Base-by-base conservation (phyloP, 805 yeast genomes). In the Cyberlindnera suaveolens region DNA sequence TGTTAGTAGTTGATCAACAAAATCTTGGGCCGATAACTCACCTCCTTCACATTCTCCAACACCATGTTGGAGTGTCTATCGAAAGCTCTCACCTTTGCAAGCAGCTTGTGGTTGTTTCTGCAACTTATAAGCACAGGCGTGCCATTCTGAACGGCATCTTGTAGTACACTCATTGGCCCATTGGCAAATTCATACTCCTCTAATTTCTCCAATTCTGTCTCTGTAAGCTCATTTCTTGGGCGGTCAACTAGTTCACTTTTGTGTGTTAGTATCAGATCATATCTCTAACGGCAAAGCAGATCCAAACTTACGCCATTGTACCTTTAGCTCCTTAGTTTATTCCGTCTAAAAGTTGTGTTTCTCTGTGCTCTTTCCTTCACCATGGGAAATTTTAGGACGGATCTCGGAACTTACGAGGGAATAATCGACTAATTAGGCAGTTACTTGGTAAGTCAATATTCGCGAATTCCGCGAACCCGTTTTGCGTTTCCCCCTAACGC, bases 31-130 rank as follows among this genome's bases (percentile, higher is more conserved):
- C 4, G 14, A 6, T 18, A 17, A 40, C 49, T 34, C 23, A 46
- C 45, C 59, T 93, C 99, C 61, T 85, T 88, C 31, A 91, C 97
- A 55, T 89, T 87, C 57, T 87, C 96, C 46, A 93, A 68, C 9
- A 93, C 82, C 85, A 93, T 78, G 63, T 93, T 93, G 49, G 96
- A 84, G 65, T 93, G 99, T 59, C 96, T 80, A 62, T 93, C 99
- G 63, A 89, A 93, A 0, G 98, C 97, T 58, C 85, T 85, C 40
- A 93, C 93, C 51, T 86, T 79, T 2, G 90, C 96, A 27, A 93
- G 75, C 34, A 93, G 71, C 64, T 93, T 93, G 60, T 90, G 96
- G 63, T 91, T 90, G 62, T 93, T 93, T 58, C 99, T 75, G 47
- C 95, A 77, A 17, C 96, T 86, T 47, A 93, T 85, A 45, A 93